Base-by-base conservation (phyloP, 1,139 yeast genomes). In the Blastobotrys buckinghamii region DNA sequence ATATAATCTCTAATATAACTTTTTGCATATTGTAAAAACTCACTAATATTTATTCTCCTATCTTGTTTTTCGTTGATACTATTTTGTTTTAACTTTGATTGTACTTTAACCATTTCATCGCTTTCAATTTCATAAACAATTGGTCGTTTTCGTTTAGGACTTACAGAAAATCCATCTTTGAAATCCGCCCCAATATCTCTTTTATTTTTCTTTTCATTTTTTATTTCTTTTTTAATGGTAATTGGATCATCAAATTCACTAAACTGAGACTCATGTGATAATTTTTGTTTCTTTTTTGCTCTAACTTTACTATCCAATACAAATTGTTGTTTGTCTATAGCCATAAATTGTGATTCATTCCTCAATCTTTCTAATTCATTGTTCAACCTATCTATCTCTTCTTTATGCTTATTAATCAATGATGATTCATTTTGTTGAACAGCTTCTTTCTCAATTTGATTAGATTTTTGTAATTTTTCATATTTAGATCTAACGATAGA, bases 401-500 rank as follows among this genome's bases (percentile, higher is more conserved):
- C 59, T 47, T 70, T 60, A 12, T 65, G 54, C 22, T 55, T 54
- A 1, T 64, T 60, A 48, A 69, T 72, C 2, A 70, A 5, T 66
- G 66, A 43, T 69, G 68, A 42, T 82, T 55, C 22, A 71, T 70
- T 17, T 16, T 62, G 63, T n/a, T 75, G 64, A 55, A 77, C 81
- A 2, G 69, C 66, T 3, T 67, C 70, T 48, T 75, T 76, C 39
- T 67, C 73, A 35, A 43, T 17, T 19, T 24, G 40, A 3, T 41
- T 39, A 17, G 29, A 7, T 29, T 64, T 63, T 45, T 77, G 78
- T 10, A 77, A 59, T 45, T 75, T 74, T 17, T 74, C 68, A 42
- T 86, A 66, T 58, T 83, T 86, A 17, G 83, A 79, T 50, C 90
- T 70, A 22, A 88, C 71, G 35, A 87, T 81, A 10, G 94, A 81